Conservation (phyloP, 306 rosid species). For the Ochetophila trinervis region DNA sequence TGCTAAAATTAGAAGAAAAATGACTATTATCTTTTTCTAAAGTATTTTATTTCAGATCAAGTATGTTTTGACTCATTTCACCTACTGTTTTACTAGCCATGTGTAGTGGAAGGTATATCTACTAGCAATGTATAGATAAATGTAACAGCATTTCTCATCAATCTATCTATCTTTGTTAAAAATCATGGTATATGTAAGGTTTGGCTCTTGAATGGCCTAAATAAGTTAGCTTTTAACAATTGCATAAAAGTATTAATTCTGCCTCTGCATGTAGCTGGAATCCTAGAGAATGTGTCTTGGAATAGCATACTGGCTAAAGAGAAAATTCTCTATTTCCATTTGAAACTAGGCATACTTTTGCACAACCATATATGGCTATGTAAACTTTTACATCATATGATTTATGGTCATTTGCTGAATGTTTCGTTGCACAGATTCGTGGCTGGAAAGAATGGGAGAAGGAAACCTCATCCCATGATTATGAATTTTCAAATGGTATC, state of each 20-base stretch:
- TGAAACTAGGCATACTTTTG: neutral
- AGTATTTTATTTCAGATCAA: no score
- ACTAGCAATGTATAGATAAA: no score
- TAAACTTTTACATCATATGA: neutral
- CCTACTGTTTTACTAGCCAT: no score
- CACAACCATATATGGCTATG: neutral
- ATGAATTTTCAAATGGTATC: constrained; percentile 79
- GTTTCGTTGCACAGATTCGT: constrained; percentile 59
- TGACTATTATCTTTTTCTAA: no score
- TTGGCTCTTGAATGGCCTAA: neutral
- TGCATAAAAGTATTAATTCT: neutral
- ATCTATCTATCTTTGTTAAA: no score
- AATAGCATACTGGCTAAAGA: neutral
- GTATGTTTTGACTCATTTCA: no score
- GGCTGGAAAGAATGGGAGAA: constrained; percentile 96
- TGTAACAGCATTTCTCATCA: no score
- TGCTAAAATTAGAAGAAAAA: no score
- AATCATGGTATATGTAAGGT: no score
- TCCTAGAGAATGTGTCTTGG: constrained; percentile 2
- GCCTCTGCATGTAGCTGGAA: neutral
- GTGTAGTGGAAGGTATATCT: no score
- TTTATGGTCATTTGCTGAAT: constrained; percentile 12
- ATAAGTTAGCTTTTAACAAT: neutral
- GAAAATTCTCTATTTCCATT: neutral
- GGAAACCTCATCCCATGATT: constrained; percentile 69